Conservation (phyloP, 2,329 filamentous ascomycete genomes). For the Pseudogymnoascus sp. region DNA sequence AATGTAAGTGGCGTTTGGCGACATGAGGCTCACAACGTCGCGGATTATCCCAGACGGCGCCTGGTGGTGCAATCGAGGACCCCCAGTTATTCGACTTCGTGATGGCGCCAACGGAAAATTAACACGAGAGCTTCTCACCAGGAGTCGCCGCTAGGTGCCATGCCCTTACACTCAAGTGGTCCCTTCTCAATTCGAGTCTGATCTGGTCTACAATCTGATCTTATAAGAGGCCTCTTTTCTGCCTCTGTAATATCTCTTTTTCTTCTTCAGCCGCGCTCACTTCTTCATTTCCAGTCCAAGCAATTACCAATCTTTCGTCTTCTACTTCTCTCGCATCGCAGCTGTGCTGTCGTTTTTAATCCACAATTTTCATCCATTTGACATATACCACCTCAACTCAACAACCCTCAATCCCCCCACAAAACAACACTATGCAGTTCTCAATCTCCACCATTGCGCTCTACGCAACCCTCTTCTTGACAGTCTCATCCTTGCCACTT, state of each 20-base stretch:
- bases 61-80: neutral
- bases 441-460: slow-evolving; percentile 1
- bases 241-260: slow-evolving; percentile 7
- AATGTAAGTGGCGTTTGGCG: neutral
- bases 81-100: neutral
- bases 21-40: neutral
- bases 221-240: slow-evolving; percentile 13
- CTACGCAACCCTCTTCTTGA: neutral
- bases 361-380: neutral
- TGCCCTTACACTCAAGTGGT: neutral
- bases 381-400: neutral
- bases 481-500: slow-evolving; percentile 1
- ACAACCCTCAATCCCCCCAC: neutral
- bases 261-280: slow-evolving; percentile 17
- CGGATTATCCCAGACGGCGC: neutral
- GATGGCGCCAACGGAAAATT: neutral
- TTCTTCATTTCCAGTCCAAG: slow-evolving; percentile 13
- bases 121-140: neutral
- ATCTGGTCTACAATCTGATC: neutral
- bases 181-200: neutral
- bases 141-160: neutral
- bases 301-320: neutral
- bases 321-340: neutral
- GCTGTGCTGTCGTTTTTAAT: neutral
- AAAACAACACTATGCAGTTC: neutral